These are phyloP conservation scores for Metschnikowia gruessii DNA, from an alignment of 805 yeast genomes.

Conservation along the genomic window DNA sequence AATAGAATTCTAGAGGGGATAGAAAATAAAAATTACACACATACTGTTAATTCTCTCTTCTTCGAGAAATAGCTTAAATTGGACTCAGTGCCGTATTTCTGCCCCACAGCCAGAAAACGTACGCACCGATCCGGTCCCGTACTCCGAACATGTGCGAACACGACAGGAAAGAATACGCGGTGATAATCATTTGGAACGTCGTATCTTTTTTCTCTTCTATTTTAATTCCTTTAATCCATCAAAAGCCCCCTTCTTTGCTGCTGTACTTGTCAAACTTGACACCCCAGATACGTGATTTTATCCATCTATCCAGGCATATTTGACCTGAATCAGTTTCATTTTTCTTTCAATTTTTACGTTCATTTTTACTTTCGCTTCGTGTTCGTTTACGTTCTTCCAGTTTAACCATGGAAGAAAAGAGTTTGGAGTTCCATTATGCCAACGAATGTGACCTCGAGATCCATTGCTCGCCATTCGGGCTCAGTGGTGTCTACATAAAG, in stretches of 20 bases:
- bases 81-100: no score
- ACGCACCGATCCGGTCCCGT: no score
- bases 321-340: neutral
- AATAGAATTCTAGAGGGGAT: no score
- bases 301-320: neutral
- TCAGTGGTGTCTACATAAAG: conserved; percentile 49
- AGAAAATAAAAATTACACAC: no score
- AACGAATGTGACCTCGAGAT: conserved; percentile 52
- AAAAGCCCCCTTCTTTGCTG: no score
- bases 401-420: conserved; percentile 3
- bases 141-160: neutral
- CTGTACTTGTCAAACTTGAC: no score
- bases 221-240: no score
- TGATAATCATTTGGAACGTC: neutral
- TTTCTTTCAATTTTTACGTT: neutral
- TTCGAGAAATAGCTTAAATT: no score
- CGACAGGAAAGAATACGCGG: neutral
- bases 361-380: neutral
- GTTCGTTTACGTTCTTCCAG: neutral
- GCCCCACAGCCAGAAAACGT: no score
- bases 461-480: conserved; percentile 57
- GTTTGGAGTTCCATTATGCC: conserved; percentile 40
- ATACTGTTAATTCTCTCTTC: no score
- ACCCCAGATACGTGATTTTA: no score
- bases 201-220: no score